phyloP scores from a whole-genome alignment of 164 flowering plant genomes.

The Macadamia tetraphylla region DNA sequence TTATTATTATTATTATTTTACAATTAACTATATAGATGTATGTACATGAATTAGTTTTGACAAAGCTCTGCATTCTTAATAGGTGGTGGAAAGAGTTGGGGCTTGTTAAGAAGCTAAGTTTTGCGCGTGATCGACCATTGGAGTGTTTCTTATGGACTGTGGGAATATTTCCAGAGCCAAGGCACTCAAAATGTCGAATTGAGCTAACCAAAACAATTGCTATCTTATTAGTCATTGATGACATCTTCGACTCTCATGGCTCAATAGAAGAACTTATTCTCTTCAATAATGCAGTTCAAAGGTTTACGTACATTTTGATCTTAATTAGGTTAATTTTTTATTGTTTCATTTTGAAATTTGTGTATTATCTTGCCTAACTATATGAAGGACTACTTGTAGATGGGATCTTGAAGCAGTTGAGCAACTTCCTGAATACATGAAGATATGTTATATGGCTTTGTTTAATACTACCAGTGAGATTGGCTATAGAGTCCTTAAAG shows the following conservation, averaged over 20 bases:
- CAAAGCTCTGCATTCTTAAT: not conserved
- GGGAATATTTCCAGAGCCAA: conserved; percentile 29
- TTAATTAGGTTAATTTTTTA: no score
- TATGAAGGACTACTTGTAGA: no score
- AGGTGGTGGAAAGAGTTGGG: conserved; percentile 37
- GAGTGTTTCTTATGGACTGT: conserved; percentile 27
- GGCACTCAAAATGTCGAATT: conserved; percentile 13
- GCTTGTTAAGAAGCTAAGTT: conserved; percentile 22
- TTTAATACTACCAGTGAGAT: no score
- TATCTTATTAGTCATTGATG: conserved; percentile 24
- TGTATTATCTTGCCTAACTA: no score
- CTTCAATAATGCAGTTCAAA: no score
- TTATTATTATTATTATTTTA: not conserved
- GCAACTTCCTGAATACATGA: no score
- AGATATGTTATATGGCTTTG: no score
- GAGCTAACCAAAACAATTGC: conserved; percentile 27
- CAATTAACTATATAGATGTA: not conserved
- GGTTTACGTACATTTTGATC: no score
- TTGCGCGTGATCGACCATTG: conserved; percentile 28
- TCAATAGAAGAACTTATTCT: conserved; percentile 19
- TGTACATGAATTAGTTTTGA: not conserved
- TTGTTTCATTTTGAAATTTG: no score
- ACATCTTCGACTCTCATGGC: conserved; percentile 21
- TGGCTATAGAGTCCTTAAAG: no score
- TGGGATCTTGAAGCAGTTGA: no score